Conservation (phyloP, 257 asterid species). For the Catharanthus roseus region DNA sequence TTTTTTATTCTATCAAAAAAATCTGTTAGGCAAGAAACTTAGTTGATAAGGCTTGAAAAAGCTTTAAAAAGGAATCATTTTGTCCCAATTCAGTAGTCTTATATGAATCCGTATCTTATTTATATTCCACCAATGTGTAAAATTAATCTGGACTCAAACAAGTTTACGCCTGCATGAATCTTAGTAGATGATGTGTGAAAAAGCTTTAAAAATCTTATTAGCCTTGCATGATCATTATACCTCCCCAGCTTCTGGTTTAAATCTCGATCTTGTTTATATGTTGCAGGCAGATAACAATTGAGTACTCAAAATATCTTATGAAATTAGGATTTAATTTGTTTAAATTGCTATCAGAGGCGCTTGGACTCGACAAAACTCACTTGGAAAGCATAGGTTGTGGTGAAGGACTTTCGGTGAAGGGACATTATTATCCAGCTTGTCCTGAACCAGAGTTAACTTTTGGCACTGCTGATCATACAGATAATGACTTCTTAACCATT, state of each 20-base stretch:
- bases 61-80: too few species aligned
- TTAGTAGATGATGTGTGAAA: too few species aligned
- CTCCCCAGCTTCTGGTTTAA: too few species aligned
- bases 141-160: too few species aligned
- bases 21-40: too few species aligned
- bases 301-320: constrained; percentile 3
- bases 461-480: constrained; percentile 13
- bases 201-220: too few species aligned
- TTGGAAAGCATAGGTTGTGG: constrained; percentile 12
- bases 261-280: neutral
- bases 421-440: constrained; percentile 20
- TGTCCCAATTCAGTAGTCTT: too few species aligned
- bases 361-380: constrained; percentile 13
- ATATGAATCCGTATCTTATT: too few species aligned
- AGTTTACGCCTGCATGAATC: too few species aligned
- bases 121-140: too few species aligned
- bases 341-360: constrained; percentile 16
- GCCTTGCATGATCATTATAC: neutral
- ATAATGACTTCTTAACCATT: constrained; percentile 19
- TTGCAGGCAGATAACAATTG: constrained; percentile 14
- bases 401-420: constrained; percentile 14
- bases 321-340: constrained; percentile 6
- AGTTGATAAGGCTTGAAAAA: too few species aligned
- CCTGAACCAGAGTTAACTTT: constrained; percentile 22
- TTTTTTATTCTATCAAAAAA: too few species aligned